Evolutionary conservation across 1,139 yeast species (phyloP), one percentile per base, ranked within the genome.

Genomic region (Hansenula anomala): DNA sequence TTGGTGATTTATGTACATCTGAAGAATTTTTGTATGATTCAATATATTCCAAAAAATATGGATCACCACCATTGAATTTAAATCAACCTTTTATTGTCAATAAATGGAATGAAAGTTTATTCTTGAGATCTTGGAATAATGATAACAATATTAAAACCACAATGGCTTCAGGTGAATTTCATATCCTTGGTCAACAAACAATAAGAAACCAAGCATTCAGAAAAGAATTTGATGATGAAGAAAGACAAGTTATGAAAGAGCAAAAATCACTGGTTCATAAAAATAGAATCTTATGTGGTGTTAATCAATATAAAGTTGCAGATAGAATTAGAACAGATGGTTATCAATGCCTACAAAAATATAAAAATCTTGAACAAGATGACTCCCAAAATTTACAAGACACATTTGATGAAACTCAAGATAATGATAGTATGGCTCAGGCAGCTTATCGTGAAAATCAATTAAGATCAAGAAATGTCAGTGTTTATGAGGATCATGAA

Each of bases 1-100:
- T 74, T 60, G 78, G 76, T 0, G 61, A 60, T 27, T 46, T 63
- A 4, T 71, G 78, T 41, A 27, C 34, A 3, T 44, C 42, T 2
- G 37, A 31, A 0, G 40, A 40, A 3, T 69, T 63, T 37, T 19
- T 37, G 6, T 71, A 61, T 45, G 78, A 73, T 40, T 28, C 44
- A 1, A 48, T 48, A 40, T 60, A 54, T 51, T 36, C 48, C 4
- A 38, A 36, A 7, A 24, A 36, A 1, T 56, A 47, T 39, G 70
- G 71, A 0, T 36, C 36, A 0, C 61, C 65, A 2, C 45, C 44
- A 16, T 12, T 31, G 9, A 14, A 33, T 6, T 29, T 30, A 12
- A 3, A 14, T 2, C n/a, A 2, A 11, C 45, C 46, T 4, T 16
- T 17, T 12, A 37, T 28, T 1, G 20, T 41, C 6, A 34, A 46